Evolutionary conservation across 169 alveolate genomes (phyloP).

Genomic region (Cryptosporidium felis): DNA sequence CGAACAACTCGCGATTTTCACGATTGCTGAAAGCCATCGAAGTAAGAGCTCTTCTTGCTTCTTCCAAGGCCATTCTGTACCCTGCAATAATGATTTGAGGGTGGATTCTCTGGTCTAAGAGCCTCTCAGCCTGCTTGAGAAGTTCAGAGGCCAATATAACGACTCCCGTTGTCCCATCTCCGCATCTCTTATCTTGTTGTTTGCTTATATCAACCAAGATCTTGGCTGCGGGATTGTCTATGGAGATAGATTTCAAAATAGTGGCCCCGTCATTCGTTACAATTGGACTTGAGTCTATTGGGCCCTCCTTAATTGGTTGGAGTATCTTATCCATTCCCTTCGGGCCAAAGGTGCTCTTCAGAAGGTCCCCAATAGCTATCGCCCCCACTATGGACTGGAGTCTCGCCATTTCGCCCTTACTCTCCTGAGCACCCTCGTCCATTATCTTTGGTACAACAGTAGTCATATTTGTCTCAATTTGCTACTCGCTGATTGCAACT

Average conservation of each 20-base stretch:
- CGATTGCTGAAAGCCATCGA: conserved; percentile 86
- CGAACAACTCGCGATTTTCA: conserved; percentile 83
- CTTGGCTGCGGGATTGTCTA: conserved; percentile 99
- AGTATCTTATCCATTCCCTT: conserved; percentile 98
- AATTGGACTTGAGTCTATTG: conserved; percentile 87
- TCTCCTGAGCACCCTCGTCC: conserved; percentile 94
- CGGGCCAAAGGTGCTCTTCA: conserved; percentile 98
- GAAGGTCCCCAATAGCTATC: conserved; percentile 99
- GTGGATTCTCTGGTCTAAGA: conserved; percentile 95
- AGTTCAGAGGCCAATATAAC: conserved; percentile 99
- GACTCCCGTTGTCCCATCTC: conserved; percentile 98
- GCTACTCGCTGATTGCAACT: no score
- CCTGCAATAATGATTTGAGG: conserved; percentile 94
- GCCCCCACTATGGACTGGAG: conserved; percentile 97
- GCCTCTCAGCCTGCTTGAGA: conserved; percentile 95
- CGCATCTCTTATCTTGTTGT: conserved; percentile 91
- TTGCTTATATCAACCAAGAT: conserved; percentile 93
- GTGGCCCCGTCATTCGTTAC: conserved; percentile 99
- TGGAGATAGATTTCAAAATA: conserved; percentile 95
- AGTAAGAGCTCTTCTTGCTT: conserved; percentile 88
- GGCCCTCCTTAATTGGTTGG: conserved; percentile 91
- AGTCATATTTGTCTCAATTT: conserved; percentile 74
- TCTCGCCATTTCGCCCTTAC: conserved; percentile 95
- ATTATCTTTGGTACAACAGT: conserved; percentile 91
- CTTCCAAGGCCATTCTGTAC: conserved; percentile 89